phyloP scores from a whole-genome alignment of 495 filamentous ascomycete species.

The Amphirosellinia nigrospora region DNA sequence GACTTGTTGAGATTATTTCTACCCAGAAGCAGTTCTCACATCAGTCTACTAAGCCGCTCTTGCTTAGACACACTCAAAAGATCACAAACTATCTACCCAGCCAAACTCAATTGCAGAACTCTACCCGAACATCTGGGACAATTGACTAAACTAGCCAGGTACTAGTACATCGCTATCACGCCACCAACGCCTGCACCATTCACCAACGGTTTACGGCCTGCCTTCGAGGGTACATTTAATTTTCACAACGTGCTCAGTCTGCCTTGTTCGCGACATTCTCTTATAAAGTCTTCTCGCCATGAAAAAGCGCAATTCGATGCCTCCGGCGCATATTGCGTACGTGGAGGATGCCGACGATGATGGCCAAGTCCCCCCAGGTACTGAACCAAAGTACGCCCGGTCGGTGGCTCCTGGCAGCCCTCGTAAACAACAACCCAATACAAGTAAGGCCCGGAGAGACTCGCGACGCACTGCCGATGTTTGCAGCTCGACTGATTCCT shows the following conservation, averaged over 20 bases:
- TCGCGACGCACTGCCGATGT: slow-evolving; percentile 36
- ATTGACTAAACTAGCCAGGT: slow-evolving; percentile 12
- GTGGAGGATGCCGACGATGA: slow-evolving; percentile 59
- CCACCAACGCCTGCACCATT: not conserved
- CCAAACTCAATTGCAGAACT: slow-evolving; percentile 12
- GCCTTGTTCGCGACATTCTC: not conserved
- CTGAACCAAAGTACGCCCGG: slow-evolving; percentile 42
- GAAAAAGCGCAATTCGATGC: slow-evolving; percentile 18
- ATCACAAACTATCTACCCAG: slow-evolving; percentile 1
- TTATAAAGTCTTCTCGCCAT: slow-evolving; percentile 9
- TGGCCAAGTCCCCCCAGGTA: slow-evolving; percentile 48
- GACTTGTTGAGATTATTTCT: not conserved
- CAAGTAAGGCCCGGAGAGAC: slow-evolving; percentile 48
- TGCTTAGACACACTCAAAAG: slow-evolving; percentile 11
- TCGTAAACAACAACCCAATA: slow-evolving; percentile 53
- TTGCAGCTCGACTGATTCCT: slow-evolving; percentile 32
- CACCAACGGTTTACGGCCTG: slow-evolving; percentile 12
- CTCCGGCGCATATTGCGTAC: slow-evolving; percentile 37
- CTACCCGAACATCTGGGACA: slow-evolving; percentile 4
- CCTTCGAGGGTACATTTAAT: not conserved
- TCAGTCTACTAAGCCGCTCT: not conserved
- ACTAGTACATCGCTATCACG: not conserved
- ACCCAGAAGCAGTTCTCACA: not conserved
- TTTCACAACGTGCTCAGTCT: slow-evolving; percentile 3
- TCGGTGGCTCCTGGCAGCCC: slow-evolving; percentile 46